Conservation (phyloP, 225 moss, liverwort and hornwort species). For the Bryum argenteum region DNA sequence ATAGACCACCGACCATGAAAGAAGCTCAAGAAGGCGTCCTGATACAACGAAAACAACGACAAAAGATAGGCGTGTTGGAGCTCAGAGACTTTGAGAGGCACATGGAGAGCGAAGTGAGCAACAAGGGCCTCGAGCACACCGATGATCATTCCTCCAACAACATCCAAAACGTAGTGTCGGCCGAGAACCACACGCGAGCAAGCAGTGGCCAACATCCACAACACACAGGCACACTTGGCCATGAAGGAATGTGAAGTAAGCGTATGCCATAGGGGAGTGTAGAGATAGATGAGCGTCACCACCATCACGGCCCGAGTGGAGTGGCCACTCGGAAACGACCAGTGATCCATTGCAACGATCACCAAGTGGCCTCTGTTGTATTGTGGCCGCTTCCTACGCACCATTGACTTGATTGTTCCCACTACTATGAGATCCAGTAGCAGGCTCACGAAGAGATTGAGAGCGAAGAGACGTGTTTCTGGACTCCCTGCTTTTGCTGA, state of each 20-base stretch:
- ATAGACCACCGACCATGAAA: conserved; percentile 24
- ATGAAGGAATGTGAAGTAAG: conserved; percentile 20
- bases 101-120: conserved; percentile 53
- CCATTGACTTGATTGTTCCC: conserved; percentile 53
- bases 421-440: conserved; percentile 68
- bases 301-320: conserved; percentile 73
- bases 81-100: conserved; percentile 62
- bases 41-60: conserved; percentile 33
- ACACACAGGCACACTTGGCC: conserved; percentile 12
- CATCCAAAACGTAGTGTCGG: conserved; percentile 74
- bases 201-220: conserved; percentile 72
- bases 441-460: conserved; percentile 70
- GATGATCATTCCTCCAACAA: conserved; percentile 55
- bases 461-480: conserved; percentile 58
- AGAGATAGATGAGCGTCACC: conserved; percentile 68
- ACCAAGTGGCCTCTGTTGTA: conserved; percentile 83
- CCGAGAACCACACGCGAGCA: conserved; percentile 69
- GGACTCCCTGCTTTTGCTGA: conserved; percentile 50
- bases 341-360: conserved; percentile 68
- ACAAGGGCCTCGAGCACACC: conserved; percentile 66
- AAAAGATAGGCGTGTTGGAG: conserved; percentile 45
- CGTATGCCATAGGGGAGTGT: conserved; percentile 54
- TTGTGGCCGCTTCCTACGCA: conserved; percentile 62
- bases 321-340: conserved; percentile 88
- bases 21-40: conserved; percentile 31